phyloP scores from a whole-genome alignment of 163 green algal genomes.

The Chlamydomonas reinhardtii region DNA sequence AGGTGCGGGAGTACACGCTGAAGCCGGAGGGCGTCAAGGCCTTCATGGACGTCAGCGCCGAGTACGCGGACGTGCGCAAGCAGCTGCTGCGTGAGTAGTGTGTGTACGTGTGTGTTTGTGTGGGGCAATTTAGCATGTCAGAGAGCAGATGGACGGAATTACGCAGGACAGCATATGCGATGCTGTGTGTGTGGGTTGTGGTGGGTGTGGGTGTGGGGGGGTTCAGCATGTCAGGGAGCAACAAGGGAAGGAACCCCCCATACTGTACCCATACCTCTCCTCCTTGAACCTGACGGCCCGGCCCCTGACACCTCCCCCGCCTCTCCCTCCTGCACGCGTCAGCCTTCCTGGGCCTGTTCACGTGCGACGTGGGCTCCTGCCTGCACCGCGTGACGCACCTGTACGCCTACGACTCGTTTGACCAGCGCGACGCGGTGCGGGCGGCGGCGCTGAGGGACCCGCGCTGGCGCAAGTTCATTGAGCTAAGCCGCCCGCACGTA shows the following conservation, averaged over 20 bases:
- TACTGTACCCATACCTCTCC: too few species aligned
- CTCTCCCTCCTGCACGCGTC: too few species aligned
- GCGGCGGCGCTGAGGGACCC: conserved; percentile 45
- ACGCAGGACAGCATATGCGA: too few species aligned
- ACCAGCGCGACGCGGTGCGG: conserved; percentile 64
- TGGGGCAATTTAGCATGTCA: too few species aligned
- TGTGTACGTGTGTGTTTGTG: too few species aligned
- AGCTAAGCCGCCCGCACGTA: conserved; percentile 50
- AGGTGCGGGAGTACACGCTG: conserved; percentile 81
- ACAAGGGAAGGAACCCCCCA: too few species aligned
- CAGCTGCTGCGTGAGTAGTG: conserved; percentile 62
- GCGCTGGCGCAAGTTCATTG: conserved; percentile 68
- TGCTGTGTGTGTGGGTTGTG: too few species aligned
- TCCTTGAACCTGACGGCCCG: neutral
- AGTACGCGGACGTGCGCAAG: conserved; percentile 65
- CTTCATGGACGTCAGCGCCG: conserved; percentile 66
- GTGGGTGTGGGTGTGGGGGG: too few species aligned
- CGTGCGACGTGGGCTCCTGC: conserved; percentile 71
- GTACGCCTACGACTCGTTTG: conserved; percentile 75
- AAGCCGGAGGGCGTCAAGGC: conserved; percentile 66
- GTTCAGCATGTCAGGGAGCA: too few species aligned
- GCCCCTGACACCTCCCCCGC: neutral
- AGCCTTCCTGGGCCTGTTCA: conserved; percentile 69
- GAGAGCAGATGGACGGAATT: too few species aligned
- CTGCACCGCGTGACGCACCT: conserved; percentile 81